phyloP scores from a whole-genome alignment of 495 filamentous ascomycete species.

The Aspergillus cavernicola region DNA sequence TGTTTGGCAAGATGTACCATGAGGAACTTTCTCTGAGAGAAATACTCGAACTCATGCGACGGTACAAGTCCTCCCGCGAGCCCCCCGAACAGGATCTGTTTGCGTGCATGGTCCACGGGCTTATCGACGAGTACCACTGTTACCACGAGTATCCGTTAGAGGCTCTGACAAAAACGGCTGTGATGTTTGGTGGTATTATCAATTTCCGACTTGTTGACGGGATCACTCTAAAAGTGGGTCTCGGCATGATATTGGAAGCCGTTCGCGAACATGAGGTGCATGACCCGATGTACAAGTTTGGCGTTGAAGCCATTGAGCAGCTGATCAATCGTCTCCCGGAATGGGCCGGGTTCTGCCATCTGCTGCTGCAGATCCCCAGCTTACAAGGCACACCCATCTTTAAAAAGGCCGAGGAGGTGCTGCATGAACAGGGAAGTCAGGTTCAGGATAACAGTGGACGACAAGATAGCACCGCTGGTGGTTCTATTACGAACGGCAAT shows the following conservation, averaged over 20 bases:
- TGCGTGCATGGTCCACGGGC: constrained; percentile 95
- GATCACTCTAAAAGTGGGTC: constrained; percentile 83
- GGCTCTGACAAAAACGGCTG: constrained; percentile 89
- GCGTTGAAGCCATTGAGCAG: constrained; percentile 91
- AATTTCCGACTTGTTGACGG: constrained; percentile 84
- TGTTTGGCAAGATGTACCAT: constrained; percentile 95
- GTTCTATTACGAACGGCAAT: constrained; percentile 59
- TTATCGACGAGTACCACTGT: constrained; percentile 96
- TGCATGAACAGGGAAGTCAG: constrained; percentile 55
- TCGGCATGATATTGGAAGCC: constrained; percentile 95
- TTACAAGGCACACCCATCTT: constrained; percentile 82
- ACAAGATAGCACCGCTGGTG: constrained; percentile 36
- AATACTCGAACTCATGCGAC: constrained; percentile 74
- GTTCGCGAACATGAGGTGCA: constrained; percentile 77
- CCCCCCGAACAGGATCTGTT: constrained; percentile 88
- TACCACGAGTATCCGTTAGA: constrained; percentile 92
- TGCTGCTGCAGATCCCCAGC: constrained; percentile 73
- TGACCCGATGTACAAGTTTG: constrained; percentile 95
- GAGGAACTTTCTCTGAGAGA: constrained; percentile 75
- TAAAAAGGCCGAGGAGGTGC: constrained; percentile 74
- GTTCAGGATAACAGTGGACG: constrained; percentile 31
- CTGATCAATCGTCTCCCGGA: constrained; percentile 77
- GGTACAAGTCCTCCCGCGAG: constrained; percentile 80
- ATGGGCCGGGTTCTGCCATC: constrained; percentile 85
- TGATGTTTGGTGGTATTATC: constrained; percentile 96